Evolutionary conservation across 768 basidiomycete species (phyloP).

Genomic region (Asterophora parasitica): DNA sequence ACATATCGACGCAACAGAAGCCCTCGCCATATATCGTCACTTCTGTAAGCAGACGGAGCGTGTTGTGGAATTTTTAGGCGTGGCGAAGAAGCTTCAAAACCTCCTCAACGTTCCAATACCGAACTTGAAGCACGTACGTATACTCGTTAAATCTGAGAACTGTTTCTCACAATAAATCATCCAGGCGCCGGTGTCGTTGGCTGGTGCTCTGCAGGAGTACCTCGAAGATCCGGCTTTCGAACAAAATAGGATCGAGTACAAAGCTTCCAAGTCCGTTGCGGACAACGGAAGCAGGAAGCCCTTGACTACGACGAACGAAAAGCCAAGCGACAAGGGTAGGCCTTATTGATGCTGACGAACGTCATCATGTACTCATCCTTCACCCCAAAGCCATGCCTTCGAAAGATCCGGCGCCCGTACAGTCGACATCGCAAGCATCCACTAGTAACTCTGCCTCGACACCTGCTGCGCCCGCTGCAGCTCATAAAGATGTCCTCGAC

Average conservation of each 20-base stretch:
- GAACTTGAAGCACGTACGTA: slow-evolving; percentile 80
- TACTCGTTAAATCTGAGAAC: not conserved
- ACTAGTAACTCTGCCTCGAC: slow-evolving; percentile 13
- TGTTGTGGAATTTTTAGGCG: slow-evolving; percentile 88
- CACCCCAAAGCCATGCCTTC: not conserved
- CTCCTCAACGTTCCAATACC: slow-evolving; percentile 92
- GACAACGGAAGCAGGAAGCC: slow-evolving; percentile 33
- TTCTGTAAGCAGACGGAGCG: slow-evolving; percentile 93
- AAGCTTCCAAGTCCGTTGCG: slow-evolving; percentile 64
- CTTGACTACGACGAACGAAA: slow-evolving; percentile 13
- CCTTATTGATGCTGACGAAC: not conserved
- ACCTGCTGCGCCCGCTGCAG: slow-evolving; percentile 1
- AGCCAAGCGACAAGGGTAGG: slow-evolving; percentile 28
- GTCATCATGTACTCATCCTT: not conserved
- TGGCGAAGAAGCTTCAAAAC: slow-evolving; percentile 91
- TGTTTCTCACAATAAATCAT: not conserved
- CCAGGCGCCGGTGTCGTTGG: slow-evolving; percentile 93
- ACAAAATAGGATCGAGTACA: slow-evolving; percentile 91
- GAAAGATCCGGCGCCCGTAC: slow-evolving; percentile 2
- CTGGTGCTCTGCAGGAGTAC: slow-evolving; percentile 90
- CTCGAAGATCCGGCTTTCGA: slow-evolving; percentile 96
- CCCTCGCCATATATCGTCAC: slow-evolving; percentile 83
- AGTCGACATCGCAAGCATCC: slow-evolving; percentile 11
- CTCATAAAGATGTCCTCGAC: slow-evolving; percentile 60
- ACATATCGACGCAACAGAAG: slow-evolving; percentile 80